Percentiles rank a stretch among this genome's conserved stretches.
These are phyloP conservation scores for Xylariaceae sp. DNA, from an alignment of 2,329 filamentous ascomycete species.

Conservation along the genomic window DNA sequence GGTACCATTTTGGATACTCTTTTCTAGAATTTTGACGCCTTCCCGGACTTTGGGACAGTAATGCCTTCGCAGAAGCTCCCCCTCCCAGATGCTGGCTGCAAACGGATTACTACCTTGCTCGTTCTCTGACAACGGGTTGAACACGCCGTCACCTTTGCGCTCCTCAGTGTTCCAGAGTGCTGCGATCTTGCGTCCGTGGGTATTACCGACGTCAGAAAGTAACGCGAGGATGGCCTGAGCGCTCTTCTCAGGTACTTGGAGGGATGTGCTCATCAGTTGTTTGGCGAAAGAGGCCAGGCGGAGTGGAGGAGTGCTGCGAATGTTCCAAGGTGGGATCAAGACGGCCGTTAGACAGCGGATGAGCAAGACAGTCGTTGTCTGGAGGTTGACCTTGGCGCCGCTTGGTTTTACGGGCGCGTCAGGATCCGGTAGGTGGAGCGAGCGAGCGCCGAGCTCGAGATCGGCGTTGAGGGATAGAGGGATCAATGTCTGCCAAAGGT, in stretches of 20 bases:
- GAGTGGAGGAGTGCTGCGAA: conserved; percentile 72
- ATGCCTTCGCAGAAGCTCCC: conserved; percentile 78
- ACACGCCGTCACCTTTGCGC: conserved; percentile 83
- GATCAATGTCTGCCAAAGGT: conserved; percentile 84
- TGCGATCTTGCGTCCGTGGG: conserved; percentile 76
- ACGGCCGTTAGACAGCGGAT: conserved; percentile 80
- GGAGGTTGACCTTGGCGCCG: conserved; percentile 77
- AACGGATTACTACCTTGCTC: conserved; percentile 89
- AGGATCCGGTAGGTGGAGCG: conserved; percentile 67
- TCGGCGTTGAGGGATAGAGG: conserved; percentile 76
- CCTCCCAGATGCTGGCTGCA: conserved; percentile 88
- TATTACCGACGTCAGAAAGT: conserved; percentile 72
- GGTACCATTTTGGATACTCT: conserved; percentile 50
- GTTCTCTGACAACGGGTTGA: conserved; percentile 66
- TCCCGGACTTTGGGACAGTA: conserved; percentile 85
- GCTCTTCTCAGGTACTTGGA: conserved; percentile 90
- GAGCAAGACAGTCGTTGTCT: conserved; percentile 90
- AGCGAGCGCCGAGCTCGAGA: conserved; percentile 75
- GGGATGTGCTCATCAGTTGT: conserved; percentile 73
- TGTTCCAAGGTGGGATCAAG: conserved; percentile 70
- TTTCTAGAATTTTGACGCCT: conserved; percentile 65
- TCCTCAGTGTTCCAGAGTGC: conserved; percentile 95
- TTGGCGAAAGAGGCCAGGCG: conserved; percentile 91
- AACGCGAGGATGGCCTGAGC: conserved; percentile 75
- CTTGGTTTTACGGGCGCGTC: conserved; percentile 45